Percentiles rank a stretch among this genome's conserved stretches.
Conservation (phyloP, 1,284 basidiomycete genomes). For the Apiotrichum porosum region DNA sequence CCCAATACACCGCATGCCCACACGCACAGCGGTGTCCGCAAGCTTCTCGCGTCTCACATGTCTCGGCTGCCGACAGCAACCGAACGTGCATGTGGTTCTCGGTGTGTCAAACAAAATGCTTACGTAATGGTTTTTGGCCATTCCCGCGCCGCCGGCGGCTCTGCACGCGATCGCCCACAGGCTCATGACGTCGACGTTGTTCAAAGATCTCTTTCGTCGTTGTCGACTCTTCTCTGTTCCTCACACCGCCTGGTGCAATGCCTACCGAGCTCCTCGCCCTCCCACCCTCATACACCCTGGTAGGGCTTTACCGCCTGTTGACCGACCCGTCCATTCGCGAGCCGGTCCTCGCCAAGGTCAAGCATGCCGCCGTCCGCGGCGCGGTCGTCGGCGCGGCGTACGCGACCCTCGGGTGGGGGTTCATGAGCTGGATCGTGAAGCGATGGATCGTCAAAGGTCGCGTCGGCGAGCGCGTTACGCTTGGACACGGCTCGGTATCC, state of each 20-base stretch:
- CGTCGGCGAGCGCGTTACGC: conserved; percentile 21
- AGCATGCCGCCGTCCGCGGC: conserved; percentile 44
- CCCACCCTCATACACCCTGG: conserved; percentile 44
- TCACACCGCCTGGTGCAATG: conserved; percentile 22
- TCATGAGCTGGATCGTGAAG: conserved; percentile 41
- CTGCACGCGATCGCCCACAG: no score
- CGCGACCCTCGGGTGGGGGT: conserved; percentile 33
- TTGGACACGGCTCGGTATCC: conserved; percentile 26
- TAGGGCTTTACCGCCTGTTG: conserved; percentile 41
- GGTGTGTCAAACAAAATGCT: no score
- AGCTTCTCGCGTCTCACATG: no score
- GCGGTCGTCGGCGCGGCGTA: conserved; percentile 38
- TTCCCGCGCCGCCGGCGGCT: no score
- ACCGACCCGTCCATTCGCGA: conserved; percentile 40
- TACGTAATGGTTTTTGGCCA: no score
- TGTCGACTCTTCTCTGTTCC: neutral
- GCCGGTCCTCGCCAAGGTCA: conserved; percentile 45
- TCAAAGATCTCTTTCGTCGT: neutral
- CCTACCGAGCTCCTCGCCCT: conserved; percentile 46
- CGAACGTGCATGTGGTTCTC: no score
- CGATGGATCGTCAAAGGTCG: conserved; percentile 30
- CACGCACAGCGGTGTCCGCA: no score
- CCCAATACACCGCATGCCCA: no score
- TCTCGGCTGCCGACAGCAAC: no score
- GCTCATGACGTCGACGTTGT: neutral